A percentile compares a stretch with the other conserved stretches of the same genome.
Conservation (phyloP, 129 eudicot species). For the Smallanthus sonchifolius region DNA sequence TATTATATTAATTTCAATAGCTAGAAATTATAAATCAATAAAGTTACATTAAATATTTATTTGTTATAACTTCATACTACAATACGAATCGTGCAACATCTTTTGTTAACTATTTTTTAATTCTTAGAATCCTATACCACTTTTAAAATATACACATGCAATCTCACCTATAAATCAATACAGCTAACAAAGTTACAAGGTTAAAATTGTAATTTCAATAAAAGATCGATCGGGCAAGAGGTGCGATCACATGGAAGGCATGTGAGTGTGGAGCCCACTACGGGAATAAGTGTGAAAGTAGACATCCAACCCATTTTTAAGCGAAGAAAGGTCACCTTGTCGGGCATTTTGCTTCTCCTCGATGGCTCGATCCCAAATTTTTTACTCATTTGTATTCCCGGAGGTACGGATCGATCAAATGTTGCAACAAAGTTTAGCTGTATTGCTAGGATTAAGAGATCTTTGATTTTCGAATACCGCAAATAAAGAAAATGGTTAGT, state of each 20-base stretch:
- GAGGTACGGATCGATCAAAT: not conserved
- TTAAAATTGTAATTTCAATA: not conserved
- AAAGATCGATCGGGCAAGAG: not conserved
- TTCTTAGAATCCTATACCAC: not conserved
- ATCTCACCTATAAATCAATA: not conserved
- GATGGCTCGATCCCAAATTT: not conserved
- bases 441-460: not conserved
- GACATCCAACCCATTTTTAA: slow-evolving; percentile 26
- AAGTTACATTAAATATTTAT: not conserved
- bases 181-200: not conserved
- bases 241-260: slow-evolving; percentile 65
- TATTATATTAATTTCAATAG: not conserved
- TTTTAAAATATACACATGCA: not conserved
- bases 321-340: slow-evolving; percentile 64
- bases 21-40: not conserved
- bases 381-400: slow-evolving; percentile 9
- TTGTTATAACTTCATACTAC: not conserved
- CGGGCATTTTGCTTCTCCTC: slow-evolving; percentile 37
- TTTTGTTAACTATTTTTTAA: not conserved
- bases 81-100: not conserved
- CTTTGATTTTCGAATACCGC: no score
- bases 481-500: no score
- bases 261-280: slow-evolving; percentile 65
- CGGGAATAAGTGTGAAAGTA: slow-evolving; percentile 14
- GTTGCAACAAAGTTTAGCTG: not conserved